A percentile compares a stretch with the other conserved stretches of the same genome.
phyloP scores from a whole-genome alignment of 163 green algal genomes.

The Scenedesmus sp. region DNA sequence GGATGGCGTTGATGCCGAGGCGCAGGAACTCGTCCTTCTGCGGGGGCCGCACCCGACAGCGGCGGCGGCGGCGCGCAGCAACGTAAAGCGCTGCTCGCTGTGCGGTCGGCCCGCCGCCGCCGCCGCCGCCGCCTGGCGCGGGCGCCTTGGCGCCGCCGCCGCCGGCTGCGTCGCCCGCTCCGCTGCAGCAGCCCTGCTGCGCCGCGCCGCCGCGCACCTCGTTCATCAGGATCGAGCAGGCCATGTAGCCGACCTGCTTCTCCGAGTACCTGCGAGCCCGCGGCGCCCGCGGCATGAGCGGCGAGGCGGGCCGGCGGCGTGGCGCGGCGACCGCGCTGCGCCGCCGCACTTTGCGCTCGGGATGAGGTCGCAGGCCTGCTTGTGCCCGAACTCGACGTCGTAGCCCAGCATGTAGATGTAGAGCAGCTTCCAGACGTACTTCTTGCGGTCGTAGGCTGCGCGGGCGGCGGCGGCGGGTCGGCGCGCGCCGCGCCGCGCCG shows the following conservation, averaged over 20 bases:
- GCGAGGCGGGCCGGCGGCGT: no score
- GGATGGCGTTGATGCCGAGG: conserved; percentile 97
- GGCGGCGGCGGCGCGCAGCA: no score
- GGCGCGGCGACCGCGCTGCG: no score
- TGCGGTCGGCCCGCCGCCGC: no score
- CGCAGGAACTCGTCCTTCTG: conserved; percentile 97
- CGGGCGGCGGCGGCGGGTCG: not conserved
- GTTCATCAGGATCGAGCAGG: conserved; percentile 92
- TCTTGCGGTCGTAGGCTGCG: conserved; percentile 97
- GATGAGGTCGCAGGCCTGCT: conserved; percentile 97
- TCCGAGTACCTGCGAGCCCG: conserved; percentile 90
- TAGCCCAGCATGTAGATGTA: conserved; percentile 99
- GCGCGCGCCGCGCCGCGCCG: no score
- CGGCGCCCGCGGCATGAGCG: no score
- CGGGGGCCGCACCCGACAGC: no score
- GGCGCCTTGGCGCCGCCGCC: no score
- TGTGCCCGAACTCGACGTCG: conserved; percentile 98
- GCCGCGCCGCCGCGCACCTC: no score
- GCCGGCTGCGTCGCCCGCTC: no score
- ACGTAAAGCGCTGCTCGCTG: no score
- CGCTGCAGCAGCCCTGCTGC: not conserved
- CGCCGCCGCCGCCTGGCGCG: no score
- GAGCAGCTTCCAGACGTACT: conserved; percentile 99
- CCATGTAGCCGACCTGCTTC: conserved; percentile 99
- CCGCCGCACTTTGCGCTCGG: conserved; percentile 75